Evolutionary conservation across 805 yeast species (phyloP).

Genomic region (Cyberlindnera veronae): DNA sequence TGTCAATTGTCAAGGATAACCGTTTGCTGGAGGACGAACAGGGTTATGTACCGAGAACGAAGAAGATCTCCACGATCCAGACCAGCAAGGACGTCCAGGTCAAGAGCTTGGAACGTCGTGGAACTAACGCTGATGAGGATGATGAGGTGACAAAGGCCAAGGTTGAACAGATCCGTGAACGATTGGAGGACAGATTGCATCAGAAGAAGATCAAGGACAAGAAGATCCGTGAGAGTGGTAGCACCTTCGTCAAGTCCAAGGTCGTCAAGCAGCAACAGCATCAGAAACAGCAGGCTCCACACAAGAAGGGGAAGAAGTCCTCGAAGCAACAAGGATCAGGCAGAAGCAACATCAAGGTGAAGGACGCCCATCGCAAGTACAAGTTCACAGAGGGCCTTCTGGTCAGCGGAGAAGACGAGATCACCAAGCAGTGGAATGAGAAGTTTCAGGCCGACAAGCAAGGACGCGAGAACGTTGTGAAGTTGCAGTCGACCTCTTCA

Average conservation of each 20-base stretch:
- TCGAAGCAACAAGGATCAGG: background rate
- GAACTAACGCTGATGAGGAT: background rate
- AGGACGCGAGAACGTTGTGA: background rate
- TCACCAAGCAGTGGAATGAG: constrained; percentile 9
- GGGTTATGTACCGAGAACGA: constrained; percentile 9
- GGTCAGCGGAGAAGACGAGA: background rate
- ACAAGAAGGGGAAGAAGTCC: constrained; percentile 1
- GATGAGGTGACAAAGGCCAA: constrained; percentile 4
- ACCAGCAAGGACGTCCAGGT: constrained; percentile 1
- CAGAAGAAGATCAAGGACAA: constrained; percentile 20
- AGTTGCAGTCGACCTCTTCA: constrained; percentile 7
- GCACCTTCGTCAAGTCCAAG: constrained; percentile 13
- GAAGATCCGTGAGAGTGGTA: constrained; percentile 8
- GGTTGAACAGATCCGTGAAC: constrained; percentile 16
- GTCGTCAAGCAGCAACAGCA: background rate
- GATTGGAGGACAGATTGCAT: constrained; percentile 17
- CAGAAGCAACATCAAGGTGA: background rate
- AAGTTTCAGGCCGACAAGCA: constrained; percentile 1
- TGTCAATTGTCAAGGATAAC: constrained; percentile 9
- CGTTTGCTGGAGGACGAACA: background rate
- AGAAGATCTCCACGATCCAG: background rate
- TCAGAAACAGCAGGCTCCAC: no score
- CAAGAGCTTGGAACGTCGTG: constrained; percentile 2
- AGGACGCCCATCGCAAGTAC: background rate
- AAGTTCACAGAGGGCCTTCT: background rate